Evolutionary conservation across 139 green algal species (phyloP).

Genomic region (Ettlia oleoabundans): DNA sequence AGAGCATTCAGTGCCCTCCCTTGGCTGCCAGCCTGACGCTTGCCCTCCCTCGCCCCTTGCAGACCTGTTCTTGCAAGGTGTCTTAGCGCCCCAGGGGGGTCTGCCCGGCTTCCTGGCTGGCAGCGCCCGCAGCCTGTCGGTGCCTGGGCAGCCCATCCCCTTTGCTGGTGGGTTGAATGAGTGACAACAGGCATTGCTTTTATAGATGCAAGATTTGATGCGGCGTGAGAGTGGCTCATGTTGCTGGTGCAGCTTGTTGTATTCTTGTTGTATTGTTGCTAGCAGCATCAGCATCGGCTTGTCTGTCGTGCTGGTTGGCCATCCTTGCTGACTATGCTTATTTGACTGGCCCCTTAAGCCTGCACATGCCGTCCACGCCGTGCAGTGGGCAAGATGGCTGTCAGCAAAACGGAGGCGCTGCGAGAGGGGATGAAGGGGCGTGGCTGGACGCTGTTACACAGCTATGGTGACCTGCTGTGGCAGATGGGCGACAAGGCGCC

Average conservation of each 20-base stretch:
- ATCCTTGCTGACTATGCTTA: no score
- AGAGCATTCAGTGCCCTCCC: no score
- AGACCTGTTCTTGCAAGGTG: slow-evolving; percentile 51
- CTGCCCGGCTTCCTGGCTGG: slow-evolving; percentile 36
- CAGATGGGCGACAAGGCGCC: slow-evolving; percentile 27
- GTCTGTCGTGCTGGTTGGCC: no score
- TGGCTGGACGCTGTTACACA: slow-evolving; percentile 38
- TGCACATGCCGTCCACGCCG: background rate
- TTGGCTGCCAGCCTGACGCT: no score
- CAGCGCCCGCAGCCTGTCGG: slow-evolving; percentile 16
- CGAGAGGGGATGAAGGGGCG: slow-evolving; percentile 40
- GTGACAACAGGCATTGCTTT: no score
- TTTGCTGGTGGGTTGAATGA: no score
- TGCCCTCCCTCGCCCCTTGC: background rate
- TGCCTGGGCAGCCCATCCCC: slow-evolving; percentile 45
- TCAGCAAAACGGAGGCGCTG: slow-evolving; percentile 33
- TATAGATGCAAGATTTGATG: no score
- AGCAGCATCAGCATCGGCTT: no score
- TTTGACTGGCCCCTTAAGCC: background rate
- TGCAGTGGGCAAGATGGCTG: slow-evolving; percentile 43
- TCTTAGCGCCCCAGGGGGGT: slow-evolving; percentile 20
- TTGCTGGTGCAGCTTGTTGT: no score
- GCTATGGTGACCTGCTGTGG: slow-evolving; percentile 47
- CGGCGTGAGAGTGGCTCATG: no score
- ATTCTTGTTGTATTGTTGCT: no score